Percentiles rank a stretch among this genome's conserved stretches.
phyloP scores from a whole-genome alignment of 306 rosid species.

The Sphenostylis stenocarpa region DNA sequence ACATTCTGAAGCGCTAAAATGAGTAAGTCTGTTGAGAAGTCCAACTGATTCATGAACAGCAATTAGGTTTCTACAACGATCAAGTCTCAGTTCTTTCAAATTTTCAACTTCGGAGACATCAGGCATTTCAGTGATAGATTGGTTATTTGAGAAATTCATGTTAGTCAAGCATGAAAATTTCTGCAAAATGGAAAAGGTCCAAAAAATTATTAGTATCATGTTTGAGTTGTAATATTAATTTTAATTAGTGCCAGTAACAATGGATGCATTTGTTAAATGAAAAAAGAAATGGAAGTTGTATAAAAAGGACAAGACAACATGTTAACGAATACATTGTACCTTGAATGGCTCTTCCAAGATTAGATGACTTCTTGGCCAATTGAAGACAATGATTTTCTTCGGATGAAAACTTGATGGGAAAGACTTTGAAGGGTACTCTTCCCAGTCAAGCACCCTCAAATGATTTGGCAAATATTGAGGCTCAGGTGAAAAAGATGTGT shows the following conservation, averaged over 20 bases:
- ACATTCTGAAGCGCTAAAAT: background rate
- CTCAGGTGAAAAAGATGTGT: background rate
- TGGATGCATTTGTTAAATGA: background rate
- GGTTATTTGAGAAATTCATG: background rate
- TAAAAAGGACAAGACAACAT: background rate
- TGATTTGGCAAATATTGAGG: constrained; percentile 25
- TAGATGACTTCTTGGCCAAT: background rate
- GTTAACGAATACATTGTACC: background rate
- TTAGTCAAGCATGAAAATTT: background rate
- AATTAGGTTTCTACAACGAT: background rate
- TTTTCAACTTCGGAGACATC: background rate
- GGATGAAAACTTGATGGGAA: constrained; percentile 9
- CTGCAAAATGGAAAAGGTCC: background rate
- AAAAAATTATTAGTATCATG: background rate
- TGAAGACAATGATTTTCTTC: background rate
- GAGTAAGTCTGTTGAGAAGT: background rate
- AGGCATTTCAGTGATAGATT: background rate
- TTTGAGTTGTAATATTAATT: background rate
- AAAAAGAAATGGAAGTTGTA: background rate
- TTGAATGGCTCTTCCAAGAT: background rate
- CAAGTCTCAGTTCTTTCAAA: background rate
- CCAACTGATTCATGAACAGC: constrained; percentile 20
- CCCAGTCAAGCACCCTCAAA: constrained; percentile 26
- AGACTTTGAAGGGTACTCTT: background rate
- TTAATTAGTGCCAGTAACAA: too few relatives aligned